Evolutionary conservation across 371 early-diverging fungal species (phyloP).

Genomic region (Gilbertella persicaria): DNA sequence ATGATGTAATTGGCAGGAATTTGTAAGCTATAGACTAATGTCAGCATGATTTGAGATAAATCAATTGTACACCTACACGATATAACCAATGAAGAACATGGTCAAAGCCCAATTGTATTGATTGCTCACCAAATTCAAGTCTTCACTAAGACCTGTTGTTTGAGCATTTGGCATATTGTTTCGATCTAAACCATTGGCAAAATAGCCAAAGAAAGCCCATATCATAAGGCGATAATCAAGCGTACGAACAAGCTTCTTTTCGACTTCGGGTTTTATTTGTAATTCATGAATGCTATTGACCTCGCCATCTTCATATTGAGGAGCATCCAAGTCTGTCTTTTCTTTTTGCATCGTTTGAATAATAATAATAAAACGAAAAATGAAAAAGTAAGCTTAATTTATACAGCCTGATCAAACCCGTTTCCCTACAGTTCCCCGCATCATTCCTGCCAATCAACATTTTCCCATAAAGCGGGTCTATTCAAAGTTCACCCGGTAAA

Average conservation of each 20-base stretch:
- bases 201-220: constrained; percentile 68
- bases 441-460: constrained; percentile 9
- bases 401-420: too few relatives aligned
- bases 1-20: constrained; percentile 54
- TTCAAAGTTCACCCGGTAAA: too few relatives aligned
- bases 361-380: too few relatives aligned
- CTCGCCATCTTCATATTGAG: background rate
- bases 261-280: constrained; percentile 20
- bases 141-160: constrained; percentile 52
- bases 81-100: constrained; percentile 74
- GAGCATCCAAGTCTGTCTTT: background rate
- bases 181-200: constrained; percentile 76
- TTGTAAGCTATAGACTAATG: constrained; percentile 27
- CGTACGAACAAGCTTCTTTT: constrained; percentile 57
- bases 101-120: constrained; percentile 67
- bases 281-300: background rate
- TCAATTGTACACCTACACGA: constrained; percentile 51
- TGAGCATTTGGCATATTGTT: constrained; percentile 71
- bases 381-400: too few relatives aligned
- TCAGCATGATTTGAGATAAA: background rate
- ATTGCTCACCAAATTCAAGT: constrained; percentile 44
- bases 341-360: too few relatives aligned
- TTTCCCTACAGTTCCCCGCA: constrained; percentile 29
- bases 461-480: background rate
- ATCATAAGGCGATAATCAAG: constrained; percentile 72